Percentiles rank a stretch among this genome's conserved stretches.
Conservation (phyloP, 495 filamentous ascomycete species). For the Penicillium coffeae region DNA sequence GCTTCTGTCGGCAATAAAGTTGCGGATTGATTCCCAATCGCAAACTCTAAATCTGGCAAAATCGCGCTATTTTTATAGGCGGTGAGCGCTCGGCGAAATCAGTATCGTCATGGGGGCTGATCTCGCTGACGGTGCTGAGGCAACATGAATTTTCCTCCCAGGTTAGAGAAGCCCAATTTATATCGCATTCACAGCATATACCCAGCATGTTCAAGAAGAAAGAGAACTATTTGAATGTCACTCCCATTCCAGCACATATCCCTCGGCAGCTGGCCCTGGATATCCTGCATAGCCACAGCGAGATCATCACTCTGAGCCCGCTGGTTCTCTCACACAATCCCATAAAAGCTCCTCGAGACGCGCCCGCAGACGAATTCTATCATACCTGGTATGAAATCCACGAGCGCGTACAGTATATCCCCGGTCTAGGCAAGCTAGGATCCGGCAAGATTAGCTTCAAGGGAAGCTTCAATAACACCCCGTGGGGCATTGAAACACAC, state of each 20-base stretch:
- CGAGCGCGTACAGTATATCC: conserved; percentile 70
- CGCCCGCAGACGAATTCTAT: conserved; percentile 60
- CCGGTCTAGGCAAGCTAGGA: conserved; percentile 53
- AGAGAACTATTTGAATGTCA: conserved; percentile 56
- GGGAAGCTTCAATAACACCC: conserved; percentile 67
- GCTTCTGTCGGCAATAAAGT: too few species aligned
- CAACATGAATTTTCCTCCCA: too few species aligned
- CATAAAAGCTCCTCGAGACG: conserved; percentile 58
- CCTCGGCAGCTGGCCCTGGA: conserved; percentile 62
- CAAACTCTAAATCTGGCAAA: too few species aligned
- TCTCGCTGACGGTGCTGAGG: too few species aligned
- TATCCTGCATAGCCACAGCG: conserved; percentile 66
- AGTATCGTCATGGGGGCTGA: too few species aligned
- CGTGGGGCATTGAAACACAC: conserved; percentile 69
- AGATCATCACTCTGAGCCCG: conserved; percentile 81
- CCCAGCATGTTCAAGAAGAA: conserved; percentile 11
- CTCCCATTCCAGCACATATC: conserved; percentile 63
- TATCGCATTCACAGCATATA: background rate
- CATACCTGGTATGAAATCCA: conserved; percentile 63
- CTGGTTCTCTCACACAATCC: conserved; percentile 65
- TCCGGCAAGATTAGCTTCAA: conserved; percentile 65
- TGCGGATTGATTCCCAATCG: too few species aligned
- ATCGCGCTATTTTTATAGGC: too few species aligned
- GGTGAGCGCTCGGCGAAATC: too few species aligned
- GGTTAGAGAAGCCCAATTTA: too few species aligned